These are phyloP conservation scores for Candida verbasci DNA, from an alignment of 805 yeast genomes.

Conservation along the genomic window DNA sequence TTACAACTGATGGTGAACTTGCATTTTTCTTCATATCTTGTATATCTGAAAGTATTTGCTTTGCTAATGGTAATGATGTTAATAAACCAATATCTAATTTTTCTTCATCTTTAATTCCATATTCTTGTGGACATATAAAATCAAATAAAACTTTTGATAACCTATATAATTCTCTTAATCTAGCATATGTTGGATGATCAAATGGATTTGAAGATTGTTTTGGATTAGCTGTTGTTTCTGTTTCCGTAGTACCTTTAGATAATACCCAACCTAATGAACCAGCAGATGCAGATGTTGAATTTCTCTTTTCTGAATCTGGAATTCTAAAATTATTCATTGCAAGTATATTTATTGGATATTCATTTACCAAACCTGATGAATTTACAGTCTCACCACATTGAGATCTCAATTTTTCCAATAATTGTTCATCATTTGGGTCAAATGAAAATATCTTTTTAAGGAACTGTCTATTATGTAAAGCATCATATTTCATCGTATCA, in stretches of 20 bases:
- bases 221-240: constrained; percentile 9
- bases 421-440: constrained; percentile 37
- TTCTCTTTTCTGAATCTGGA: constrained; percentile 33
- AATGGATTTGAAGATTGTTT: constrained; percentile 42
- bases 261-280: constrained; percentile 72
- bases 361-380: constrained; percentile 56
- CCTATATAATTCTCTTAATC: constrained; percentile 82
- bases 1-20: constrained; percentile 69
- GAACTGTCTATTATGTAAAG: constrained; percentile 89
- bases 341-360: constrained; percentile 68
- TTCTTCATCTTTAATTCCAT: constrained; percentile 93
- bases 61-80: constrained; percentile 90
- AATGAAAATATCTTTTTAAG: constrained; percentile 78
- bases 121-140: constrained; percentile 97
- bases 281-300: constrained; percentile 41
- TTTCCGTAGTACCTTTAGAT: constrained; percentile 14
- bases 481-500: constrained; percentile 98
- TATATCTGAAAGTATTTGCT: constrained; percentile 77
- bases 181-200: constrained; percentile 74
- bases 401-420: no score
- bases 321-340: constrained; percentile 75
- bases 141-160: constrained; percentile 92
- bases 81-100: constrained; percentile 92
- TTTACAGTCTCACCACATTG: constrained; percentile 39
- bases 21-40: constrained; percentile 69